These are phyloP conservation scores for Rhizopogon vesiculosus DNA, from an alignment of 768 basidiomycete genomes.

Conservation along the genomic window DNA sequence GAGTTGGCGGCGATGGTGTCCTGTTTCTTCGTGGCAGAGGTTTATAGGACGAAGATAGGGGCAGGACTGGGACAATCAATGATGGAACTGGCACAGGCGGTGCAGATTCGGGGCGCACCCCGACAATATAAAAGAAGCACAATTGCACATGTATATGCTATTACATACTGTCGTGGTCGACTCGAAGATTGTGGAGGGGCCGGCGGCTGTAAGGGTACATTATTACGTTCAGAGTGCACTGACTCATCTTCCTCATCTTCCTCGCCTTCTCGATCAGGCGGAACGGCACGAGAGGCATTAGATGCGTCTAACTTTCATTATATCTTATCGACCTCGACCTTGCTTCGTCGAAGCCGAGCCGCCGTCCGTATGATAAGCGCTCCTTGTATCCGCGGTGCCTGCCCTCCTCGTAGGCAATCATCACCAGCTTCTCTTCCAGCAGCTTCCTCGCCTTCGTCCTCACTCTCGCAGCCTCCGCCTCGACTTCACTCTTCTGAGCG, in stretches of 20 bases:
- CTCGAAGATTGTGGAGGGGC: slow-evolving; percentile 10
- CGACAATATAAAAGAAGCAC: not conserved
- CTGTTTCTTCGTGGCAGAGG: no score
- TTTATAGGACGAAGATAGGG: no score
- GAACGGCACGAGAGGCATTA: slow-evolving; percentile 1
- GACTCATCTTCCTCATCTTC: slow-evolving; percentile 2
- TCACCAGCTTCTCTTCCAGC: slow-evolving; percentile 36
- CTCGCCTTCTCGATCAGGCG: slow-evolving; percentile 12
- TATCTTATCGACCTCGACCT: not conserved
- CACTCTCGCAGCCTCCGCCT: slow-evolving; percentile 39
- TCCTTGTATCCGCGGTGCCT: no score
- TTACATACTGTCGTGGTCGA: slow-evolving; percentile 8
- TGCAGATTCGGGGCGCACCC: no score
- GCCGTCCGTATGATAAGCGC: slow-evolving; percentile 24
- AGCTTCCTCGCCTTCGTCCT: slow-evolving; percentile 38
- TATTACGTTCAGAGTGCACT: slow-evolving; percentile 13
- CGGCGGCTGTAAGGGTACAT: slow-evolving; percentile 11
- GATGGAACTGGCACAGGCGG: no score
- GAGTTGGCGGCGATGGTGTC: no score
- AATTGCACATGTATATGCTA: slow-evolving; percentile 1
- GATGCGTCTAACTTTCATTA: slow-evolving; percentile 3
- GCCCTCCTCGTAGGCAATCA: slow-evolving; percentile 27
- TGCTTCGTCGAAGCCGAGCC: slow-evolving; percentile 24
- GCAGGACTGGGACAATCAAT: no score
- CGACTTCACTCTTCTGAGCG: slow-evolving; percentile 38